Conservation (phyloP, 2,329 filamentous ascomycete genomes). For the Sporothrix phasma region DNA sequence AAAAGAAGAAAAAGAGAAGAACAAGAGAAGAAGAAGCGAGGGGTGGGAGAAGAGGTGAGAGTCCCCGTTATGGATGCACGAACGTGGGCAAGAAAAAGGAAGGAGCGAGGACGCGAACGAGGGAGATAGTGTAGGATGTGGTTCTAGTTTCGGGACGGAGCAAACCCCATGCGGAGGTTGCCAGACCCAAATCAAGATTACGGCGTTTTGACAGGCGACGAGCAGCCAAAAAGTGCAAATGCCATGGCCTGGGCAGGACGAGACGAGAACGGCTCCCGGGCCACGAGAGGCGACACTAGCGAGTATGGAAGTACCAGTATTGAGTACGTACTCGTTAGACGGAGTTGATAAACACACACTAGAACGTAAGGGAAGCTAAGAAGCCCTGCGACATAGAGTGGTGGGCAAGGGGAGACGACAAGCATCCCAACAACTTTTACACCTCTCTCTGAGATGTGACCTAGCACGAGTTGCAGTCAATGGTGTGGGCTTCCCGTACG, state of each 20-base stretch:
- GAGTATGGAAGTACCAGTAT: not conserved
- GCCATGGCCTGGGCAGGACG: not conserved
- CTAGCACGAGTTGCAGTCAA: not conserved
- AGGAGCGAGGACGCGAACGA: not conserved
- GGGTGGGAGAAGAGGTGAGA: not conserved
- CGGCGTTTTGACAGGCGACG: not conserved
- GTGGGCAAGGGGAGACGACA: not conserved
- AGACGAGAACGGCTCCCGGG: not conserved
- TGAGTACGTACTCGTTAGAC: too few relatives aligned
- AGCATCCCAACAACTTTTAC: not conserved
- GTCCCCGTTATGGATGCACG: not conserved
- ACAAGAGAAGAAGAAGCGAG: too few relatives aligned
- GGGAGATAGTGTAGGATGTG: not conserved
- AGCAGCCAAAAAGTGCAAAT: not conserved
- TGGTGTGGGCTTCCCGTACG: not conserved
- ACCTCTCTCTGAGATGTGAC: not conserved
- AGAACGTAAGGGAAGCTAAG: not conserved
- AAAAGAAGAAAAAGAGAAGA: not conserved
- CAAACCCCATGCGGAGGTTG: not conserved
- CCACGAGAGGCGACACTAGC: not conserved
- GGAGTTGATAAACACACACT: conserved; percentile 12
- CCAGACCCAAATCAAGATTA: not conserved
- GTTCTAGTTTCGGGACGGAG: not conserved
- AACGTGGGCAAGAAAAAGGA: not conserved
- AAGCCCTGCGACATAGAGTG: not conserved